Evolutionary conservation across 2,329 filamentous ascomycete genomes (phyloP), one percentile per base, ranked within the genome.

Genomic region (Beauveria sp.): DNA sequence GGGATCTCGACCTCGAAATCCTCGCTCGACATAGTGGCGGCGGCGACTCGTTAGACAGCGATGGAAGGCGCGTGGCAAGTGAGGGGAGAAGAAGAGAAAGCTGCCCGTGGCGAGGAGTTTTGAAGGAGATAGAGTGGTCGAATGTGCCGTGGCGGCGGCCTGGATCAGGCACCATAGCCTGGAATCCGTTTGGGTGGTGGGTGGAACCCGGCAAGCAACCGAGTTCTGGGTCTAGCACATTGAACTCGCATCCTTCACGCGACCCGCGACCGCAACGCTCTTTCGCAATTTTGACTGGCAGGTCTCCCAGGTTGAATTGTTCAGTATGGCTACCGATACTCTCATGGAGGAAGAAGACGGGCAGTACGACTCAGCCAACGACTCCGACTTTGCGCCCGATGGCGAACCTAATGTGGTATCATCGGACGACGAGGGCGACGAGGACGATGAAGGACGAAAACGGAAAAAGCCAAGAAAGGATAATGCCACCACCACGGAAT

Each of bases 321-420:
- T 38, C 61, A 74, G 64, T 58, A 83, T 83, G 80, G 67, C 75
- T 14, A 68, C 73, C 53, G 77, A 79, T 53, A 71, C 73, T 22
- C 65, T 72, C 60, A 69, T 70, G 54, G 75, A 79, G 57, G 79
- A 81, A n/a, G 79, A 81, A 20, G 78, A 84, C 38, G 81, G 83
- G 63, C 76, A 84, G 62, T 90, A 90, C 67, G 83, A 80, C 18
- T 90, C 87, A 1, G 86, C 87, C 3, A 85, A 90, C 66, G 88
- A 91, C 70, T 89, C 87, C 10, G 87, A 91, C 69, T 91, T 91
- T 64, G 82, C 86, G 26, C 84, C 83, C n/a, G 85, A 85, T 51
- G 77, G 78, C 20, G 79, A 70, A 30, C 69, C 73, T n/a, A 78
- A 77, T 38, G 79, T 75, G 18, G 77, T 73, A 16, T 79, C 78